These are phyloP conservation scores for Erythrobasidium yunnanense DNA, from an alignment of 768 basidiomycete genomes.

Conservation along the genomic window DNA sequence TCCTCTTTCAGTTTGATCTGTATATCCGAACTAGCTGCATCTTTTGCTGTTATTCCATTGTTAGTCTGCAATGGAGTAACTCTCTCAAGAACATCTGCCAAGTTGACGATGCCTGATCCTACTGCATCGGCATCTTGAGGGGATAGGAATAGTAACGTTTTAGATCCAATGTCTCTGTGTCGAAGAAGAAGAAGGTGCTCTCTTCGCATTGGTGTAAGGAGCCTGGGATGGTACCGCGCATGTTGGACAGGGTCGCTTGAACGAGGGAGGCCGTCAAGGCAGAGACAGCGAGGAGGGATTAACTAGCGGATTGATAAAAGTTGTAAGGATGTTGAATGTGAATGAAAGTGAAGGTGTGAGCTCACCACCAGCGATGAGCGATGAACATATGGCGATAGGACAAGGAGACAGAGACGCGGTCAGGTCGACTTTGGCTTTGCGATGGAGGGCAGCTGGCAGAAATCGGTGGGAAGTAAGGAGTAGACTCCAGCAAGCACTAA, in stretches of 20 bases:
- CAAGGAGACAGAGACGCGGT: not conserved
- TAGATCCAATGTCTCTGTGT: slow-evolving; percentile 24
- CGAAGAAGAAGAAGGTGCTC: slow-evolving; percentile 33
- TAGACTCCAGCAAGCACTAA: not conserved
- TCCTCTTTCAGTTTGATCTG: not conserved
- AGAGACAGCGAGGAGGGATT: not conserved
- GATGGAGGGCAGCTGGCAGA: not conserved
- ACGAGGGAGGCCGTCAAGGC: not conserved
- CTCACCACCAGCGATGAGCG: not conserved
- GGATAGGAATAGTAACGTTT: slow-evolving; percentile 31
- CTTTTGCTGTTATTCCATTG: slow-evolving; percentile 28
- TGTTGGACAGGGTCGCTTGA: not conserved
- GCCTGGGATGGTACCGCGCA: slow-evolving; percentile 20
- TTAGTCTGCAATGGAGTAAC: slow-evolving; percentile 26
- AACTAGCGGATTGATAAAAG: not conserved
- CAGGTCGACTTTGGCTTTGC: not conserved
- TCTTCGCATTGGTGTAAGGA: slow-evolving; percentile 32
- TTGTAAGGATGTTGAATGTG: too few species aligned
- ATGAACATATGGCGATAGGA: not conserved
- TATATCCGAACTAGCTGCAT: slow-evolving; percentile 6
- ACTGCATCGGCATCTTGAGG: not conserved
- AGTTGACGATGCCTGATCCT: slow-evolving; percentile 13
- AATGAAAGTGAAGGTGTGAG: not conserved
- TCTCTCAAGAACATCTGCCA: slow-evolving; percentile 1
- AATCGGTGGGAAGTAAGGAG: not conserved